Evolutionary conservation across 257 asterid genomes (phyloP).

Genomic region (Phtheirospermum japonicum): DNA sequence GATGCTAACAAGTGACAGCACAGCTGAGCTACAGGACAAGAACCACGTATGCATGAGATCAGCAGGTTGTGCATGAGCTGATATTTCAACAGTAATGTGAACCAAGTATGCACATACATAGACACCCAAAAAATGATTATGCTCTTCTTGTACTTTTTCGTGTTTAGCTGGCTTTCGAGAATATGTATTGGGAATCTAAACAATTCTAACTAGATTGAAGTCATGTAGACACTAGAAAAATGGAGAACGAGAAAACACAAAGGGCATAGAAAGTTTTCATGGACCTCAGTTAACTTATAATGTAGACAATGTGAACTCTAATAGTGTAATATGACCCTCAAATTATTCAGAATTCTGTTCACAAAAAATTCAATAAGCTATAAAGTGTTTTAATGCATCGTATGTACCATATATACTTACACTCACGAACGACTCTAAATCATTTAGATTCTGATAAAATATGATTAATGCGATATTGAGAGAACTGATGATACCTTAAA

Average conservation of each 20-base stretch:
- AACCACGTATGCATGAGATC: no score
- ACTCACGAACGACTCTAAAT: background rate
- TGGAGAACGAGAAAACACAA: no score
- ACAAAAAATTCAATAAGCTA: background rate
- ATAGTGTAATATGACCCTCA: background rate
- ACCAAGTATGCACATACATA: background rate
- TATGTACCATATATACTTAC: background rate
- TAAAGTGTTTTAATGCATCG: background rate
- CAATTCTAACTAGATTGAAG: background rate
- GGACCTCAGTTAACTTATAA: background rate
- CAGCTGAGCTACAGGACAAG: no score
- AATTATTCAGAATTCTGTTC: background rate
- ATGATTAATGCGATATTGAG: no score
- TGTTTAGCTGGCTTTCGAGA: background rate
- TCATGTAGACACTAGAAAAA: slow-evolving; percentile 1
- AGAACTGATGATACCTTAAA: no score
- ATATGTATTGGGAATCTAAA: background rate
- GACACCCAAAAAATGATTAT: background rate
- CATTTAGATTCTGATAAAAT: background rate
- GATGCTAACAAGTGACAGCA: no score
- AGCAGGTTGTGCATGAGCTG: no score
- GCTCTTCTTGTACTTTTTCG: no score
- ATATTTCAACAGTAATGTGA: no score
- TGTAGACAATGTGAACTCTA: slow-evolving; percentile 1
- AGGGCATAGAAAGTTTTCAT: background rate